Conservation (phyloP, 176 grass and related monocot genomes). For the Leersia perrieri region DNA sequence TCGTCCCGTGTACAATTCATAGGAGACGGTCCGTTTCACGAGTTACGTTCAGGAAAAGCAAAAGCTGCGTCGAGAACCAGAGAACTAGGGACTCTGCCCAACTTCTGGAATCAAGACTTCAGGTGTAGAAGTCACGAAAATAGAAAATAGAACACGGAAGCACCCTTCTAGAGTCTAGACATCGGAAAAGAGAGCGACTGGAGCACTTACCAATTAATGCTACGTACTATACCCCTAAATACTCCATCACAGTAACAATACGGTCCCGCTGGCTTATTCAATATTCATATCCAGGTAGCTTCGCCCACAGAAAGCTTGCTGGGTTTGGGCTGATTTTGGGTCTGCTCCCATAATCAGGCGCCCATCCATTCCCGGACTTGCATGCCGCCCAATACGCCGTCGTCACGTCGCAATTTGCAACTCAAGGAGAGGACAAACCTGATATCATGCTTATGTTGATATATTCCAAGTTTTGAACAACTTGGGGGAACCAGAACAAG, state of each 20-base stretch:
- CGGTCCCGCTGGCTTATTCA: too few relatives aligned
- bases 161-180: slow-evolving; percentile 27
- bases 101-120: not conserved
- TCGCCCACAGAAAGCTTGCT: too few relatives aligned
- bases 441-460: not conserved
- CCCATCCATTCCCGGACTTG: not conserved
- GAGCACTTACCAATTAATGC: not conserved
- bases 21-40: not conserved
- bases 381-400: not conserved
- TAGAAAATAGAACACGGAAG: not conserved
- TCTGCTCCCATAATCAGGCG: not conserved
- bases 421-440: not conserved
- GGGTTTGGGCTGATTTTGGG: too few relatives aligned
- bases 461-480: not conserved
- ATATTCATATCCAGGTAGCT: too few relatives aligned
- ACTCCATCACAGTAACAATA: not conserved
- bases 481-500: not conserved
- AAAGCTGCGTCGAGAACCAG: not conserved
- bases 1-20: not conserved
- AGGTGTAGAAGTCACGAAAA: not conserved
- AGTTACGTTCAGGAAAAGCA: not conserved
- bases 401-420: not conserved
- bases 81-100: not conserved
- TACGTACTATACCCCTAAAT: not conserved
- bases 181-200: not conserved